Base-by-base conservation (phyloP, 106 monocot genomes). In the Amphibolis antarctica region DNA sequence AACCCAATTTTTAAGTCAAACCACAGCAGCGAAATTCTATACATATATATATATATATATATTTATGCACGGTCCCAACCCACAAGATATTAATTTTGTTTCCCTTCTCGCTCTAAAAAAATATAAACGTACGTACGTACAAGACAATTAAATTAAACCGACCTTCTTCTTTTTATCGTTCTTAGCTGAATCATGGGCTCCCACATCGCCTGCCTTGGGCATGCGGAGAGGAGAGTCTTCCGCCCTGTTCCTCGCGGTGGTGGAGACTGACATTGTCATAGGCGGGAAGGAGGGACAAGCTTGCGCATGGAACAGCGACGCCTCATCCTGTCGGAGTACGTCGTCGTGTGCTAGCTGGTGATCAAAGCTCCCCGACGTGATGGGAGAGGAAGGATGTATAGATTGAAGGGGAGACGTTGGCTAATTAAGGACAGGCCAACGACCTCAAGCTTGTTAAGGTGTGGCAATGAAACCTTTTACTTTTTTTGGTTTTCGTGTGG, bases 81-180 rank as follows among this genome's bases (percentile, higher is more conserved):
- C n/a, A n/a, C 54, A 42, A 66, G 28, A 52, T 21, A 30, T 27
- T 19, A 12, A 43, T 43, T 22, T 36, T 36, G 7, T 7, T 36
- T 36, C 36, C 4, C 36, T 66, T 4, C 31, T 52, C 31, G 31
- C 52, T 31, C 53, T 66, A n/a, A n/a, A n/a, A n/a, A n/a, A n/a
- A n/a, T n/a, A n/a, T n/a, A n/a, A n/a, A n/a, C n/a, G n/a, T n/a
- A n/a, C n/a, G n/a, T n/a, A n/a, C n/a, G n/a, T n/a, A n/a, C n/a
- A n/a, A n/a, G n/a, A n/a, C n/a, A n/a, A n/a, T n/a, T n/a, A n/a
- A n/a, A n/a, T n/a, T n/a, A n/a, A n/a, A n/a, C n/a, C n/a, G n/a
- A n/a, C n/a, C 28, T 50, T 66, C 52, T 53, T 66, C 42, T 20
- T 66, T 29, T 53, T 53, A 30, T 66, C 50, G 19, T 28, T 53